Evolutionary conservation across 768 basidiomycete species (phyloP), one percentile per base, ranked within the genome.

Genomic region (Termitomyces sp.): DNA sequence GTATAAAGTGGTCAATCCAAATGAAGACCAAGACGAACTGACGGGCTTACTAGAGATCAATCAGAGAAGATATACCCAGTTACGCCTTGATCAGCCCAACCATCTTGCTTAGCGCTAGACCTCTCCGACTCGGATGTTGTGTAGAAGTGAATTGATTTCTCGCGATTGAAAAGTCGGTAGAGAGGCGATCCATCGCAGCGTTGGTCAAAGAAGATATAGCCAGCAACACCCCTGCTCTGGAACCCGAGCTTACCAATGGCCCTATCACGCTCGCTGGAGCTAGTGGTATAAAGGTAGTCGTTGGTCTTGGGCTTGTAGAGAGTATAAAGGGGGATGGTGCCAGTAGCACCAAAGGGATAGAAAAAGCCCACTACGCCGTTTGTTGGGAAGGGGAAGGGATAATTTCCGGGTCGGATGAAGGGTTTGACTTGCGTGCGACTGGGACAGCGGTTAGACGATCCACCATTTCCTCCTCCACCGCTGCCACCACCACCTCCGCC

Each of bases 231-330:
- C 35, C 15, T 35, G 33, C 49, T 28, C 58, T 65, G 55, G 20
- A 62, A 65, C 1, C 58, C 58, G 4, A n/a, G 32, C 20, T 39
- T 59, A 4, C 3, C 18, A 13, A 65, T 50, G 13, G 61, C 61
- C 8, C 45, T 42, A 28, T 53, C 54, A 1, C 64, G 64, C 52
- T 65, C 64, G 22, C 15, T 6, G 33, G 5, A 12, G 16, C 50
- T 57, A 5, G 64, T 65, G n/a, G 61, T 62, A 22, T 54, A 62
- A 22, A 65, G 59, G 35, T 46, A 65, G 40, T 65, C 64, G 48
- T 65, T 46, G 45, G 58, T 65, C 33, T 39, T 44, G 15, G 36
- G 2, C 32, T 62, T 59, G 55, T 55, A 62, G 8, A 62, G 44
- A 16, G 38, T 9, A 20, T 56, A 65, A 32, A 65, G 52, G 24